Percentiles rank a stretch among this genome's conserved stretches.
Conservation (phyloP, 1,284 basidiomycete species). For the Coriolopsis trogii region DNA sequence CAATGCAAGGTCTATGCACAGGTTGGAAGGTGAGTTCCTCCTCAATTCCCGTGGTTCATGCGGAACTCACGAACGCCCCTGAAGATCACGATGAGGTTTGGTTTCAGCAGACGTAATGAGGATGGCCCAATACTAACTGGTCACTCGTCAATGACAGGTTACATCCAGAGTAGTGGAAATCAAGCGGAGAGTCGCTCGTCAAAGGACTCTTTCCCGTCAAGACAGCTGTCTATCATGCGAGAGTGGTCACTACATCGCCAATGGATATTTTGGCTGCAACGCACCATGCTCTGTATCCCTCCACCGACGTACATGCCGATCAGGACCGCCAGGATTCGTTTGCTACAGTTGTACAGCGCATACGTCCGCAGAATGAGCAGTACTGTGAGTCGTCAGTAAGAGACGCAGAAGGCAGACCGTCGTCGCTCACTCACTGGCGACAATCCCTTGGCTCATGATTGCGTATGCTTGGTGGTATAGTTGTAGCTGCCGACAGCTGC, state of each 20-base stretch:
- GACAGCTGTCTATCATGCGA: conserved; percentile 6
- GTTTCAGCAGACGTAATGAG: no score
- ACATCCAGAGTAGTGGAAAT: conserved; percentile 10
- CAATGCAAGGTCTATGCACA: conserved; percentile 10
- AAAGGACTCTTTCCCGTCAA: conserved; percentile 18
- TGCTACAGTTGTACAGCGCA: conserved; percentile 23
- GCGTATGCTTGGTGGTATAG: conserved; percentile 17
- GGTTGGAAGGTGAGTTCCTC: background rate
- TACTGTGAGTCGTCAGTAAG: conserved; percentile 1
- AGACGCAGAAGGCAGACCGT: background rate
- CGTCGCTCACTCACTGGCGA: conserved; percentile 5
- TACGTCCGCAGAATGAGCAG: conserved; percentile 21
- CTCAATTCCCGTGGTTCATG: no score
- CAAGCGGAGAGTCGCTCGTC: conserved; percentile 6
- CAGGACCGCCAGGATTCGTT: conserved; percentile 15
- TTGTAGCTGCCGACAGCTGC: conserved; percentile 20
- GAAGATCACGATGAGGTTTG: background rate
- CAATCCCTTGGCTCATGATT: conserved; percentile 12
- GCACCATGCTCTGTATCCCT: conserved; percentile 11
- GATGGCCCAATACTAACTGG: conserved; percentile 5
- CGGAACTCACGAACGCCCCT: conserved; percentile 18
- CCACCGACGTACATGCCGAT: conserved; percentile 14
- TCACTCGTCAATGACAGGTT: conserved; percentile 14
- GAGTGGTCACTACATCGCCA: background rate
- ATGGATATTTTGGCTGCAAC: background rate